These are phyloP conservation scores for Podospora anserina DNA, from an alignment of 495 filamentous ascomycete species.

Conservation along the genomic window DNA sequence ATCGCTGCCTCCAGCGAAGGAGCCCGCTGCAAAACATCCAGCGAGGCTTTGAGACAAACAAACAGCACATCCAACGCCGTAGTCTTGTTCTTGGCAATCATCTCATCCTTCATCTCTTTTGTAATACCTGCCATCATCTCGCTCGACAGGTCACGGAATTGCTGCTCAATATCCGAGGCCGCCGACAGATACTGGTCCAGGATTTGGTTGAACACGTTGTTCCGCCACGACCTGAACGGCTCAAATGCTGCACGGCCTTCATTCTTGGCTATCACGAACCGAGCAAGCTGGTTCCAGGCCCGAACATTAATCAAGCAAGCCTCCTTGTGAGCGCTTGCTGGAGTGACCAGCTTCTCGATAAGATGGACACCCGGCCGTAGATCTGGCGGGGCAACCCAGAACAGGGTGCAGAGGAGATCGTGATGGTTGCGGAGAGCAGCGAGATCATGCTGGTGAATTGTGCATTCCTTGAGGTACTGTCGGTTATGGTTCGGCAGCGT, in stretches of 20 bases:
- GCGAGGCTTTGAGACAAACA: conserved; percentile 38
- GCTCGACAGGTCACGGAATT: conserved; percentile 41
- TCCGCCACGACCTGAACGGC: conserved; percentile 68
- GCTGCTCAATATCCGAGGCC: conserved; percentile 48
- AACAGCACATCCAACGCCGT: conserved; percentile 45
- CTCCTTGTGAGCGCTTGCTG: conserved; percentile 75
- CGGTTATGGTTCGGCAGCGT: conserved; percentile 86
- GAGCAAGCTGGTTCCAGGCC: conserved; percentile 74
- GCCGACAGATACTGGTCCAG: conserved; percentile 48
- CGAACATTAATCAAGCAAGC: conserved; percentile 79
- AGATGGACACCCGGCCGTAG: conserved; percentile 66
- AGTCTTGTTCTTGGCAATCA: conserved; percentile 44
- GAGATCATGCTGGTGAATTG: conserved; percentile 69
- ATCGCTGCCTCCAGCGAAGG: conserved; percentile 36
- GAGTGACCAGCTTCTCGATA: conserved; percentile 74
- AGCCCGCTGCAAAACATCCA: conserved; percentile 40
- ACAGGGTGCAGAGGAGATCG: conserved; percentile 84
- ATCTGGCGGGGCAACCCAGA: conserved; percentile 73
- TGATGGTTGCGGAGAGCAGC: conserved; percentile 89
- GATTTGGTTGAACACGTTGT: conserved; percentile 49
- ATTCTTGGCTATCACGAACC: conserved; percentile 65
- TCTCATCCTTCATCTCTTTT: conserved; percentile 38
- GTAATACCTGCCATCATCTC: conserved; percentile 37
- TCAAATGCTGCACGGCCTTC: conserved; percentile 52
- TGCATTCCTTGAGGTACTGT: conserved; percentile 78